Percentiles rank a stretch among this genome's conserved stretches.
phyloP scores from a whole-genome alignment of 495 filamentous ascomycete species.

The Annulohypoxylon nitens region DNA sequence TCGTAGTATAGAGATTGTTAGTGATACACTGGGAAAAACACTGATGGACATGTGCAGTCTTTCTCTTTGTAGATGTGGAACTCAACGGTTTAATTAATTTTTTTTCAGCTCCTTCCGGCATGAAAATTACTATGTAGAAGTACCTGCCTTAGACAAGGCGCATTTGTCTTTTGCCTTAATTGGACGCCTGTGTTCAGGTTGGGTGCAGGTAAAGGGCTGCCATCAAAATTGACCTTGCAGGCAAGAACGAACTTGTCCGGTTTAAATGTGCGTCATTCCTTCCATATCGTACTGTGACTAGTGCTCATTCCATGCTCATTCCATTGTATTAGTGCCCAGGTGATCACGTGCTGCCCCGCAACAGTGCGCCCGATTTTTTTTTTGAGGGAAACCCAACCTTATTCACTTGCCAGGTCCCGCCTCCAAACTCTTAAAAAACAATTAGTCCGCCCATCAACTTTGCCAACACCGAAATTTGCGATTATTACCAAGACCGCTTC shows the following conservation, averaged over 20 bases:
- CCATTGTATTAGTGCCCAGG: constrained; percentile 47
- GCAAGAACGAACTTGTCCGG: constrained; percentile 8
- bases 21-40: too few species aligned
- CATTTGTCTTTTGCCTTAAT: constrained; percentile 1
- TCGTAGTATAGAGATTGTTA: too few species aligned
- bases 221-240: neutral
- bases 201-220: neutral
- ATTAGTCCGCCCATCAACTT: constrained; percentile 41
- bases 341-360: constrained; percentile 47
- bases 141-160: neutral
- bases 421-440: constrained; percentile 44
- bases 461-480: constrained; percentile 39
- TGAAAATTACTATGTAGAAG: neutral
- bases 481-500: constrained; percentile 13
- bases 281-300: neutral
- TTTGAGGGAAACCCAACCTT: constrained; percentile 45
- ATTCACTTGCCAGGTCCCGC: constrained; percentile 41
- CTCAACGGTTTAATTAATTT: neutral
- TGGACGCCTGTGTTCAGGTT: constrained; percentile 10
- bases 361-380: constrained; percentile 48
- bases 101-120: constrained; percentile 6
- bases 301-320: constrained; percentile 34
- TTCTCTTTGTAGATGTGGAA: neutral
- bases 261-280: constrained; percentile 43
- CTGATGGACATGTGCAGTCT: too few species aligned